Conservation (phyloP, 108 stramenopile genomes). For the Poteriospumella lacustris region DNA sequence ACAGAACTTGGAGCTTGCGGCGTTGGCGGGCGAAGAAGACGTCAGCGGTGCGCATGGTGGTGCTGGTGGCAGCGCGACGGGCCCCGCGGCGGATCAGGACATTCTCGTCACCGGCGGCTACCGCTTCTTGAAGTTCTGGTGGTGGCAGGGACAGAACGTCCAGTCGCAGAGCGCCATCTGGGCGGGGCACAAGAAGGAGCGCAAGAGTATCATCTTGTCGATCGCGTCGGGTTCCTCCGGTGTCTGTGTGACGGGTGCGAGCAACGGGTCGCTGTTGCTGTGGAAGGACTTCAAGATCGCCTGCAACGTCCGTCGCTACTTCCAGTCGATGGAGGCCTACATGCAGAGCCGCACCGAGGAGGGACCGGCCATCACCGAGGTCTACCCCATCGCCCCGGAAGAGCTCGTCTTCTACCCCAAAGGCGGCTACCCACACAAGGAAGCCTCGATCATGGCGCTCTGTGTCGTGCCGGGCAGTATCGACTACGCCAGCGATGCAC, state of each 20-base stretch:
- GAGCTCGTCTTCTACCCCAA: neutral
- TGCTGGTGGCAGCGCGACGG: too few relatives aligned
- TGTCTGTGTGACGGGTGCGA: slow-evolving; percentile 3
- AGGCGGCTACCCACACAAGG: neutral
- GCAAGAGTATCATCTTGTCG: neutral
- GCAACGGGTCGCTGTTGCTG: neutral
- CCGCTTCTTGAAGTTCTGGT: slow-evolving; percentile 4
- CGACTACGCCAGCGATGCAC: neutral
- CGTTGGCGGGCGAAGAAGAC: too few relatives aligned
- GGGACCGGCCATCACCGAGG: too few relatives aligned
- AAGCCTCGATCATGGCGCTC: neutral
- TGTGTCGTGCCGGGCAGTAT: neutral
- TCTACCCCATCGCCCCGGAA: neutral
- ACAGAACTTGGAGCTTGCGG: too few relatives aligned
- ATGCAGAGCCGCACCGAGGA: too few relatives aligned
- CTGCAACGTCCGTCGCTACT: too few relatives aligned
- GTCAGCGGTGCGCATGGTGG: too few relatives aligned
- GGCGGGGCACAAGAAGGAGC: slow-evolving; percentile 12
- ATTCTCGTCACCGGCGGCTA: slow-evolving; percentile 18
- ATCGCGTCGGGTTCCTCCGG: neutral
- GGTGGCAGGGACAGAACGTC: slow-evolving; percentile 16
- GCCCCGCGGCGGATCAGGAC: neutral
- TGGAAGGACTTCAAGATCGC: neutral
- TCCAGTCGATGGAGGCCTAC: too few relatives aligned
- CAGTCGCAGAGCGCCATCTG: slow-evolving; percentile 6